A percentile compares a stretch with the other conserved stretches of the same genome.
phyloP scores from a whole-genome alignment of 441 rosid species.

The Croton setiger region DNA sequence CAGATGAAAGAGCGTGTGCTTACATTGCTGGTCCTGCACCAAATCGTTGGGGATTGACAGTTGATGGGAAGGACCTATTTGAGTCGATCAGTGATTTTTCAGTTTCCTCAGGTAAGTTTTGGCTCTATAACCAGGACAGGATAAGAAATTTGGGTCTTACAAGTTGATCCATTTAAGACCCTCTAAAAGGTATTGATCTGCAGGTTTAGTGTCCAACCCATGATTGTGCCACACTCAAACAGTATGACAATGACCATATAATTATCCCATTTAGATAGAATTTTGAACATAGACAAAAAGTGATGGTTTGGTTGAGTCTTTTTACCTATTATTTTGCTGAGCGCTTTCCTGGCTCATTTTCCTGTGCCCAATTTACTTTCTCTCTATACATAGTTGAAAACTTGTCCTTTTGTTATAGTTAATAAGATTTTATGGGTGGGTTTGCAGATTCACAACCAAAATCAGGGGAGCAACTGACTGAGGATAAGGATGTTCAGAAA shows the following conservation, averaged over 20 bases:
- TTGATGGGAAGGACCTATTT: constrained; percentile 82
- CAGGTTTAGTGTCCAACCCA: neutral
- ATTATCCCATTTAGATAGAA: neutral
- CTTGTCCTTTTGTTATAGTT: neutral
- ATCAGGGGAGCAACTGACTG: constrained; percentile 34
- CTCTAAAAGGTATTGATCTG: neutral
- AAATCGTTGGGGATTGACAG: constrained; percentile 95
- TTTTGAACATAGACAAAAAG: neutral
- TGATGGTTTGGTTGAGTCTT: neutral
- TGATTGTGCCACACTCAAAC: neutral
- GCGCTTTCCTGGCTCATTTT: neutral
- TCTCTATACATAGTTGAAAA: neutral
- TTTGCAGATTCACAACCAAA: constrained; percentile 52
- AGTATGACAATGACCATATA: neutral
- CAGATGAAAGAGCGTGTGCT: constrained; percentile 99
- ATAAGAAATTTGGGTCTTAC: neutral
- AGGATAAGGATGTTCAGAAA: constrained; percentile 32
- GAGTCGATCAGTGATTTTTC: constrained; percentile 53
- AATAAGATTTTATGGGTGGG: constrained; percentile 20
- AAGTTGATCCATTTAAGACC: neutral
- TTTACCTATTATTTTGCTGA: neutral
- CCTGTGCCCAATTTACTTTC: neutral
- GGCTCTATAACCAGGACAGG: constrained; percentile 1
- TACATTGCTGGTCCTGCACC: constrained; percentile 99
- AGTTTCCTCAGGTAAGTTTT: constrained; percentile 49